Conservation (phyloP, 148 eudicot species). For the Rhododendron molle region DNA sequence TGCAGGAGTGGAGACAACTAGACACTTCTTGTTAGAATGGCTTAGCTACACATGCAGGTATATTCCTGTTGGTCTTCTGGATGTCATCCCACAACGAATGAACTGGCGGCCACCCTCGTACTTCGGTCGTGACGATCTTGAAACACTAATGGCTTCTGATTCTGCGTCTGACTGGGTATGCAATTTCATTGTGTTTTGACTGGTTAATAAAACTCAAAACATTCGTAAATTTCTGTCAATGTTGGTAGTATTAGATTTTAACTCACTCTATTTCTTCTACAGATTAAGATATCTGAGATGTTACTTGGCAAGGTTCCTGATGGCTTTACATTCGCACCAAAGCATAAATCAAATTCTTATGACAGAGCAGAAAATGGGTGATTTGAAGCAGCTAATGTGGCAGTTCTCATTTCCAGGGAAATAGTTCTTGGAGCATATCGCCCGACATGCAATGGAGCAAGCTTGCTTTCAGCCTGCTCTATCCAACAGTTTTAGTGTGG, state of each 20-base stretch:
- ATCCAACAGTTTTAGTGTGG: background rate
- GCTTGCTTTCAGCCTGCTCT: background rate
- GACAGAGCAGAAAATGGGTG: slow-evolving; percentile 92
- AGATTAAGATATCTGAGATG: slow-evolving; percentile 90
- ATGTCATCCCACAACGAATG: slow-evolving; percentile 71
- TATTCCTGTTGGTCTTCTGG: slow-evolving; percentile 84
- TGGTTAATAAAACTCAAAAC: background rate
- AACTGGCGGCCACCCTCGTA: slow-evolving; percentile 92
- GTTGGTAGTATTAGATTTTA: background rate
- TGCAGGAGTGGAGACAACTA: slow-evolving; percentile 92
- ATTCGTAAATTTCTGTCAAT: background rate
- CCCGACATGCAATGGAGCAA: background rate
- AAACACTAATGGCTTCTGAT: slow-evolving; percentile 95
- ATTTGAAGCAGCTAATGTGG: slow-evolving; percentile 2
- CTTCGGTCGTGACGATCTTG: slow-evolving; percentile 88
- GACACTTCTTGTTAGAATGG: slow-evolving; percentile 95
- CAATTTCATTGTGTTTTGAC: background rate
- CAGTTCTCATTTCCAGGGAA: background rate
- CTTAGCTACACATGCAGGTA: slow-evolving; percentile 85
- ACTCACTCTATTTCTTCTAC: slow-evolving; percentile 14
- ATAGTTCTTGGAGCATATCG: background rate
- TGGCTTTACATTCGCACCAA: slow-evolving; percentile 80
- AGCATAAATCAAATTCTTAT: slow-evolving; percentile 94
- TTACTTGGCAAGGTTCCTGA: slow-evolving; percentile 91
- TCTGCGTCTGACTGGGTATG: slow-evolving; percentile 99